A percentile compares a stretch with the other conserved stretches of the same genome.
Conservation (phyloP, 129 eudicot species). For the Erigeron canadensis region DNA sequence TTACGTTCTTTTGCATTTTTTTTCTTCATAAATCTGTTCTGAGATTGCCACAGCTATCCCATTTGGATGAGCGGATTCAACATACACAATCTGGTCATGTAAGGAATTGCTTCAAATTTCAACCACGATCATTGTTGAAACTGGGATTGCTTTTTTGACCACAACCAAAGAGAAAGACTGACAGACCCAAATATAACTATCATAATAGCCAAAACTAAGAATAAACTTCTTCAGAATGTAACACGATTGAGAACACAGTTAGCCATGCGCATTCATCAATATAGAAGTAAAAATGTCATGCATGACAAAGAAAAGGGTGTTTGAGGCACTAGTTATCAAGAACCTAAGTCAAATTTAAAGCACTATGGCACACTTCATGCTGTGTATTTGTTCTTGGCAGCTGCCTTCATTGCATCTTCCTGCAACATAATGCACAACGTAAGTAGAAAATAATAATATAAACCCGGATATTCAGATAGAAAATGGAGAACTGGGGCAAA, state of each 20-base stretch:
- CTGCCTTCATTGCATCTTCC: slow-evolving; percentile 71
- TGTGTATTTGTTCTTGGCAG: slow-evolving; percentile 69
- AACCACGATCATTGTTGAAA: neutral
- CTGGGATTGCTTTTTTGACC: neutral
- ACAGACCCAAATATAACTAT: neutral
- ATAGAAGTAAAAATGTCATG: neutral
- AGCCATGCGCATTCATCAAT: slow-evolving; percentile 22
- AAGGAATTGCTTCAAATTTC: neutral
- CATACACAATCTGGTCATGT: neutral
- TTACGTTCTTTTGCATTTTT: no score
- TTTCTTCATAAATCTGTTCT: neutral
- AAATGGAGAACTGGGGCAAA: neutral
- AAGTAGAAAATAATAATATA: neutral
- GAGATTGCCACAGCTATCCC: neutral
- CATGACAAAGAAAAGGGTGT: slow-evolving; percentile 8
- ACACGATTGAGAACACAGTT: slow-evolving; percentile 1
- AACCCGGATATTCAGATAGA: neutral
- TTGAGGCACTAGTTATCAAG: slow-evolving; percentile 1
- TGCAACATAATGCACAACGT: slow-evolving; percentile 28
- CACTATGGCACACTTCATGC: slow-evolving; percentile 41
- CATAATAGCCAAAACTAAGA: slow-evolving; percentile 4
- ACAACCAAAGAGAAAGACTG: neutral
- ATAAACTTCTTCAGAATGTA: slow-evolving; percentile 15
- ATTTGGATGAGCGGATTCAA: neutral
- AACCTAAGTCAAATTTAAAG: slow-evolving; percentile 13